These are phyloP conservation scores for Rhodotorula sp. DNA, from an alignment of 1,284 basidiomycete species.

Conservation along the genomic window DNA sequence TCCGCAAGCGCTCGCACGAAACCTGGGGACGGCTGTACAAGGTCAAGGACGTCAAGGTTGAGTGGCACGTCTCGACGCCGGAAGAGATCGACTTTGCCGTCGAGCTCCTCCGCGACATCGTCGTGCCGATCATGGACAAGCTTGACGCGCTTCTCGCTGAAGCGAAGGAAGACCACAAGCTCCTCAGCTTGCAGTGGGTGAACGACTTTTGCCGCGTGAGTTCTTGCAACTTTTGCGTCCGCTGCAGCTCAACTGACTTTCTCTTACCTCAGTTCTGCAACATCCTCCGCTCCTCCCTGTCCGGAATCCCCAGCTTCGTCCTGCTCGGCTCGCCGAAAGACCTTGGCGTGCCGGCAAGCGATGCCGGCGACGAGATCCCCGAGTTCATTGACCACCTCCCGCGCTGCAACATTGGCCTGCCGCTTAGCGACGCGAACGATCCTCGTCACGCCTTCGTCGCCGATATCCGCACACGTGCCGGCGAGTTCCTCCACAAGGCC, in stretches of 20 bases:
- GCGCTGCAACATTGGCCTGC: conserved; percentile 61
- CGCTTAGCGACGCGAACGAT: conserved; percentile 72
- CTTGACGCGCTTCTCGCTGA: conserved; percentile 60
- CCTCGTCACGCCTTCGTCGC: conserved; percentile 67
- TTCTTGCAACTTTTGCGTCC: neutral
- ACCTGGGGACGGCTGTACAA: conserved; percentile 62
- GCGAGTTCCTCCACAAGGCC: conserved; percentile 67
- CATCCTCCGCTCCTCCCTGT: conserved; percentile 63
- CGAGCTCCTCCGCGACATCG: conserved; percentile 70
- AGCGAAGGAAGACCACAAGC: conserved; percentile 18
- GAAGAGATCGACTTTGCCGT: conserved; percentile 80
- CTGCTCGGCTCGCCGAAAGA: conserved; percentile 61
- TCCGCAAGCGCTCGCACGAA: conserved; percentile 56
- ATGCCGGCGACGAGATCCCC: conserved; percentile 55
- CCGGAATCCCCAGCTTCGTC: conserved; percentile 63
- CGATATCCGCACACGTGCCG: conserved; percentile 65
- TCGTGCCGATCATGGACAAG: conserved; percentile 64
- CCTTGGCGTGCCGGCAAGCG: conserved; percentile 59
- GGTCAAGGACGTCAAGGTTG: conserved; percentile 72
- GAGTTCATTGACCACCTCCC: conserved; percentile 49
- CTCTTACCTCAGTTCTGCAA: conserved; percentile 48
- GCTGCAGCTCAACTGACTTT: conserved; percentile 41
- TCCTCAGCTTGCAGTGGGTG: conserved; percentile 64
- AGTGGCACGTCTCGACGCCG: conserved; percentile 80
- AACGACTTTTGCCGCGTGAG: conserved; percentile 85